Evolutionary conservation across 2,329 filamentous ascomycete species (phyloP).

Genomic region (Calonectria pauciramosa): DNA sequence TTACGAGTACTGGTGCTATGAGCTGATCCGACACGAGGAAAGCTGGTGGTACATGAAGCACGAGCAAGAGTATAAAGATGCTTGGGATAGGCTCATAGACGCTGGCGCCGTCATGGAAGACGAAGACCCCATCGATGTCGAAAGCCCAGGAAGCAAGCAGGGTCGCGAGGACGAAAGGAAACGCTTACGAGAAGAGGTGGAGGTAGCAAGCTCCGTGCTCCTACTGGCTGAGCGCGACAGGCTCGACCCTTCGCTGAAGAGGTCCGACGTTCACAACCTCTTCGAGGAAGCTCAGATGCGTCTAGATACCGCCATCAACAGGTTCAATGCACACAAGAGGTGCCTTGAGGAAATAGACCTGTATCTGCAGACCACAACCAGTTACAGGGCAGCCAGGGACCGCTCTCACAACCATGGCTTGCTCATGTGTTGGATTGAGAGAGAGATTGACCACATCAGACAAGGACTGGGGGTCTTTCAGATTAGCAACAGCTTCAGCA

Average conservation of each 20-base stretch:
- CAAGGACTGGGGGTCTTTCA: not conserved
- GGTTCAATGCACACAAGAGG: conserved; percentile 29
- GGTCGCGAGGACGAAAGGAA: conserved; percentile 12
- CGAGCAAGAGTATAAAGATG: conserved; percentile 28
- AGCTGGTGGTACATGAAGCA: conserved; percentile 33
- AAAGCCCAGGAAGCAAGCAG: conserved; percentile 4
- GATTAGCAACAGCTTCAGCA: conserved; percentile 22
- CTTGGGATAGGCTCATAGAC: conserved; percentile 33
- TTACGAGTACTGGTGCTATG: conserved; percentile 51
- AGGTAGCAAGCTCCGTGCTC: conserved; percentile 31
- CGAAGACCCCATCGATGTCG: conserved; percentile 27
- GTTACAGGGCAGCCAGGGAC: conserved; percentile 30
- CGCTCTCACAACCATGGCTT: conserved; percentile 33
- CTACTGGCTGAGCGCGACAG: conserved; percentile 38
- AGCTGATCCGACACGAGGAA: conserved; percentile 33
- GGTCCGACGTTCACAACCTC: conserved; percentile 22
- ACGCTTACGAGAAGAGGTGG: conserved; percentile 27
- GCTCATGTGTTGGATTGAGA: conserved; percentile 40
- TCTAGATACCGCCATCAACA: conserved; percentile 31
- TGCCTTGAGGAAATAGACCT: conserved; percentile 25
- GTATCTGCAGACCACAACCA: conserved; percentile 22
- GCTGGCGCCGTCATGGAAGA: conserved; percentile 21
- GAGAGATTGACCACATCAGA: conserved; percentile 25
- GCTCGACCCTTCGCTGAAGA: conserved; percentile 29
- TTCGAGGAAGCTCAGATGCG: conserved; percentile 31